phyloP scores from a whole-genome alignment of 768 basidiomycete species.

The Jaapia argillacea region DNA sequence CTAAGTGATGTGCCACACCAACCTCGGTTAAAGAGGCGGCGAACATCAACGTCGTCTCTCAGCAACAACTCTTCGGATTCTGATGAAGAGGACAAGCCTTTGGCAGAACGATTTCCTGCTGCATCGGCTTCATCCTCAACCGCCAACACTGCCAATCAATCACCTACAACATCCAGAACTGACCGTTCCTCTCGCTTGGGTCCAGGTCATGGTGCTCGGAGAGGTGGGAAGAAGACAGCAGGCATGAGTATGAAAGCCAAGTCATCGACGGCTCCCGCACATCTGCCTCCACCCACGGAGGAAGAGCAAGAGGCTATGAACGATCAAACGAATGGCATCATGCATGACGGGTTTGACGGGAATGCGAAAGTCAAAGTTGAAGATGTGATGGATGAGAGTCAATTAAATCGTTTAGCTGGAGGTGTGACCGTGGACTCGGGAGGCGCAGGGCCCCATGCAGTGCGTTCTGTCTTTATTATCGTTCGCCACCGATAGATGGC shows the following conservation, averaged over 20 bases:
- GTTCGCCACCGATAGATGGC: slow-evolving; percentile 1
- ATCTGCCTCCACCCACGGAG: slow-evolving; percentile 29
- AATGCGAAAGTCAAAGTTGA: slow-evolving; percentile 52
- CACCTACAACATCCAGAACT: slow-evolving; percentile 13
- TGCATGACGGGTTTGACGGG: slow-evolving; percentile 8
- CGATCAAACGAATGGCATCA: slow-evolving; percentile 29
- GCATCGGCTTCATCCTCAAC: not conserved
- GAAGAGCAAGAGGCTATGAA: slow-evolving; percentile 27
- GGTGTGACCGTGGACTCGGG: slow-evolving; percentile 71
- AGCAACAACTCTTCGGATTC: slow-evolving; percentile 33
- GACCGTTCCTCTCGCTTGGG: not conserved
- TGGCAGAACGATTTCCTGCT: slow-evolving; percentile 21
- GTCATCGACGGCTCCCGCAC: slow-evolving; percentile 43
- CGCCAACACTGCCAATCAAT: slow-evolving; percentile 7
- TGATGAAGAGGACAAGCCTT: slow-evolving; percentile 50
- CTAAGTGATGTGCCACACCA: slow-evolving; percentile 19
- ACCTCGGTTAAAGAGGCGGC: slow-evolving; percentile 39
- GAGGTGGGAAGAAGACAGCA: slow-evolving; percentile 44
- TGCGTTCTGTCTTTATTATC: slow-evolving; percentile 20
- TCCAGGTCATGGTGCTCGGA: slow-evolving; percentile 5
- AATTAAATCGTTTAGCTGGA: slow-evolving; percentile 67
- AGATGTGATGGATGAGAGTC: slow-evolving; percentile 71
- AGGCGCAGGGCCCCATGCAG: slow-evolving; percentile 32
- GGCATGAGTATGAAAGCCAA: slow-evolving; percentile 35
- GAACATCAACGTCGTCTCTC: slow-evolving; percentile 45